Conservation (phyloP, 1,284 basidiomycete species). For the Cystobasidiaceae sp. region DNA sequence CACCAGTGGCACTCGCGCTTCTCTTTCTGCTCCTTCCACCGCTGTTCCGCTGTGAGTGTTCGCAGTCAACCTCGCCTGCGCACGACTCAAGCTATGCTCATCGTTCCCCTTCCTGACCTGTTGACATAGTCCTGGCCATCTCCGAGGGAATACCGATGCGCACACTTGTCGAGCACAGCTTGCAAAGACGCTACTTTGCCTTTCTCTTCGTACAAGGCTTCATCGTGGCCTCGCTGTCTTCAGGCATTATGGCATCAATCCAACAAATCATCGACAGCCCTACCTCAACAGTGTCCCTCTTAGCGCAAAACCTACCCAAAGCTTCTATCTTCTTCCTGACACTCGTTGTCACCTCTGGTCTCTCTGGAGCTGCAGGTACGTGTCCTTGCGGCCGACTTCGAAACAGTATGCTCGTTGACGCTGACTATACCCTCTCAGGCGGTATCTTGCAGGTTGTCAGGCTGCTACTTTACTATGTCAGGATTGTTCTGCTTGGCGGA, state of each 20-base stretch:
- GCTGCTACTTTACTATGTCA: conserved; percentile 77
- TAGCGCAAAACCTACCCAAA: conserved; percentile 64
- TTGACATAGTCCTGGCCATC: conserved; percentile 54
- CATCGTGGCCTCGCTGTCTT: neutral
- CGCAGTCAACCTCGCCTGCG: too few relatives aligned
- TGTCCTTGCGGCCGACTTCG: conserved; percentile 30
- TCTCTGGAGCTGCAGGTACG: conserved; percentile 35
- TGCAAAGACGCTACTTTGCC: conserved; percentile 85
- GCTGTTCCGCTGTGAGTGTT: conserved; percentile 63
- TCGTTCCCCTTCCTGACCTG: too few relatives aligned
- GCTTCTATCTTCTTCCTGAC: conserved; percentile 93
- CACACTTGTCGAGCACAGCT: conserved; percentile 75
- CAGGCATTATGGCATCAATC: conserved; percentile 5
- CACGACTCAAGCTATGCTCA: too few relatives aligned
- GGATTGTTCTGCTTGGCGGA: conserved; percentile 74
- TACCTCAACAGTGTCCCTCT: conserved; percentile 55
- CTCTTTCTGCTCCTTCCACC: conserved; percentile 89
- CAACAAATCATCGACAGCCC: conserved; percentile 50
- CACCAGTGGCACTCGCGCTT: conserved; percentile 75
- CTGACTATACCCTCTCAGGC: neutral
- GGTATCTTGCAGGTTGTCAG: conserved; percentile 73
- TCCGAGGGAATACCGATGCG: conserved; percentile 75
- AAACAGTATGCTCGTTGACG: conserved; percentile 44
- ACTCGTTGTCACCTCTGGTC: conserved; percentile 53
- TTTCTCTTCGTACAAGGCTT: conserved; percentile 56